Evolutionary conservation across 1,284 basidiomycete species (phyloP).

Genomic region (Coriolopsis trogii): DNA sequence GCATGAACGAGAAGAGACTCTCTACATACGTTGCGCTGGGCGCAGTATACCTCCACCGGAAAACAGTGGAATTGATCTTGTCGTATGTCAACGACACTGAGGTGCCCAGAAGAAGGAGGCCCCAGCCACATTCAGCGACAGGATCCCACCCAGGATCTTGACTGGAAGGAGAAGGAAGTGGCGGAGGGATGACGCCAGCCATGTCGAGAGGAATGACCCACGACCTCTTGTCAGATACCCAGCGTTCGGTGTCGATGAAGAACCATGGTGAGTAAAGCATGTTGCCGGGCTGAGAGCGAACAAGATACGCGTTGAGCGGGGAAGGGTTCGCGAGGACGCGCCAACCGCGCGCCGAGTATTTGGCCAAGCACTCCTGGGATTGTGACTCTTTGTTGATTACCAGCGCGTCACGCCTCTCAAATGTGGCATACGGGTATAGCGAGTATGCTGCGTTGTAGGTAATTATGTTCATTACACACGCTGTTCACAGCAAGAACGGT

Average conservation of each 20-base stretch:
- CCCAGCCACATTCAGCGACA: slow-evolving; percentile 31
- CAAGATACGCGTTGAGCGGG: slow-evolving; percentile 1
- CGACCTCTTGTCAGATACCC: slow-evolving; percentile 30
- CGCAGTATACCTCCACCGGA: slow-evolving; percentile 17
- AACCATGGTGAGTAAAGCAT: slow-evolving; percentile 4
- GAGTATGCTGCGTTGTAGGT: slow-evolving; percentile 36
- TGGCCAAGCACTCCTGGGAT: slow-evolving; percentile 19
- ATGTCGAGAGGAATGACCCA: slow-evolving; percentile 35
- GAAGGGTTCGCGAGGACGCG: slow-evolving; percentile 14
- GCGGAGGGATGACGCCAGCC: slow-evolving; percentile 25
- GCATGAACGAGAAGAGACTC: slow-evolving; percentile 10
- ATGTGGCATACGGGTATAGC: slow-evolving; percentile 39
- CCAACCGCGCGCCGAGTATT: slow-evolving; percentile 36
- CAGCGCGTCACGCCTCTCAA: slow-evolving; percentile 25
- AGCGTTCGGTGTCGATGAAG: slow-evolving; percentile 17
- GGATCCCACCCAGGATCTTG: slow-evolving; percentile 29
- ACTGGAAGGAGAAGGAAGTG: slow-evolving; percentile 18
- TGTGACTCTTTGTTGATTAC: not conserved
- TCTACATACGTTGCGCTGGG: slow-evolving; percentile 5
- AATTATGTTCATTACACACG: slow-evolving; percentile 50
- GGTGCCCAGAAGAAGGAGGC: not conserved
- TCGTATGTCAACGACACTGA: not conserved
- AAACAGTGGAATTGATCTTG: slow-evolving; percentile 6
- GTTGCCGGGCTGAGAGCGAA: not conserved
- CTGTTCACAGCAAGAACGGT: slow-evolving; percentile 26